Base-by-base conservation (phyloP, 257 asterid genomes). In the Paulownia fortunei region DNA sequence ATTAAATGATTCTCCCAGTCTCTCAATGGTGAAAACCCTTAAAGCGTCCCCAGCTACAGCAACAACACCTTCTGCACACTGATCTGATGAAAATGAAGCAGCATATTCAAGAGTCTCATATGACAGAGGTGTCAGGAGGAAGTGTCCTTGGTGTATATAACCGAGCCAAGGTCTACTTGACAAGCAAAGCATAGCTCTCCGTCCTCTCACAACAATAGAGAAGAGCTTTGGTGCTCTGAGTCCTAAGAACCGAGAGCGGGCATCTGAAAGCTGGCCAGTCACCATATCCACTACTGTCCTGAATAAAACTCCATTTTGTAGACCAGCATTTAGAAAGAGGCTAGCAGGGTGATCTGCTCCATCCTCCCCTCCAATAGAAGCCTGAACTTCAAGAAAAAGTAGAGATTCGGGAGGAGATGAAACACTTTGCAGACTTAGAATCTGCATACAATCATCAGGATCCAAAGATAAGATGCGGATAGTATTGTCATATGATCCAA, bases 141-240 rank as follows among this genome's bases (percentile, higher is more conserved):
- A 96, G 80, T 93, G 99, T 9, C 99, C 98, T 79, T 92, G 97
- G 87, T 96, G 99, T 78, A 96, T 96, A 79, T 96, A 96, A 69
- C 99, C 99, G 12, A 96, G 97, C 98, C 99, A 96, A 49, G 99
- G 98, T 82, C 98, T 90, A 87, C 97, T 93, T 27, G 98, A 96
- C 87, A 96, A 86, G 91, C 98, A 94, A 82, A 96, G 97, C 97
- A 94, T 96, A 18, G 99, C 98, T 72, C 85, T 89, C 9, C 94
- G 90, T 65, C 98, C 98, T 87, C 98, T 91, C 69, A 96, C 97
- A 44, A 36, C 64, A 76, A 96, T 87, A 55, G 99, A 91, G 73
- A 96, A 96, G 74, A 96, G 97, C 81, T 88, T 96, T 26, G 98
- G 99, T 1, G 97, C 93, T 84, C 96, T 85, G 77, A 96, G 99